Evolutionary conservation across 139 green algal species (phyloP).

Genomic region (Klebsormidium nitens): DNA sequence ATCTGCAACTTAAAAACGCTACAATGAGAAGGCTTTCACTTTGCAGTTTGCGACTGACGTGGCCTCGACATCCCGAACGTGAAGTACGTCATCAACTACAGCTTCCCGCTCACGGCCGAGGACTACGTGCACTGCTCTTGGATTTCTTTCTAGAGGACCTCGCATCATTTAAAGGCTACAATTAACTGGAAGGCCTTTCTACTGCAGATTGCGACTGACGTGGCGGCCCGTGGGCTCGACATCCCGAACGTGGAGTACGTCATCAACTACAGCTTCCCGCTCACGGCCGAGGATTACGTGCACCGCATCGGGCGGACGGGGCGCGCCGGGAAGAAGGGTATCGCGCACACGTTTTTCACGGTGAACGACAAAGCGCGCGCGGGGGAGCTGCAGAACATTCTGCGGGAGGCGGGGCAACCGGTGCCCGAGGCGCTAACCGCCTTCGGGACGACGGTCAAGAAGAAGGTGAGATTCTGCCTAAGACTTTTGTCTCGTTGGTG

Average conservation of each 20-base stretch:
- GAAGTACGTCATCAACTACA: slow-evolving; percentile 94
- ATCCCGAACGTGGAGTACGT: slow-evolving; percentile 66
- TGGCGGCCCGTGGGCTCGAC: slow-evolving; percentile 55
- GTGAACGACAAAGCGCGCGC: slow-evolving; percentile 52
- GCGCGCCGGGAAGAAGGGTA: slow-evolving; percentile 81
- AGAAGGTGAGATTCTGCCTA: slow-evolving; percentile 87
- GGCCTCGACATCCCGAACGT: slow-evolving; percentile 35
- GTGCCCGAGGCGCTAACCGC: slow-evolving; percentile 78
- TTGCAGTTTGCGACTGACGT: no score
- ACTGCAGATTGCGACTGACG: slow-evolving; percentile 63
- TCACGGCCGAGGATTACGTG: slow-evolving; percentile 96
- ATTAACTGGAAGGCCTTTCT: no score
- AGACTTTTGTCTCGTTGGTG: no score
- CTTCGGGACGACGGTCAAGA: slow-evolving; percentile 94
- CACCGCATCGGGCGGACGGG: slow-evolving; percentile 90
- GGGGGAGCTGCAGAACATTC: slow-evolving; percentile 93
- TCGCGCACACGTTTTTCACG: slow-evolving; percentile 84
- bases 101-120: slow-evolving; percentile 90
- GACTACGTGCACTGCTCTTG: slow-evolving; percentile 94
- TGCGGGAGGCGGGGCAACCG: slow-evolving; percentile 77
- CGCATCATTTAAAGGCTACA: no score
- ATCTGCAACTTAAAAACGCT: no score
- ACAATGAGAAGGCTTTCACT: no score
- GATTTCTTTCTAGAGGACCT: no score
- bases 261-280: slow-evolving; percentile 96